Conservation (phyloP, 768 basidiomycete species). For the Phylloporus sp. region DNA sequence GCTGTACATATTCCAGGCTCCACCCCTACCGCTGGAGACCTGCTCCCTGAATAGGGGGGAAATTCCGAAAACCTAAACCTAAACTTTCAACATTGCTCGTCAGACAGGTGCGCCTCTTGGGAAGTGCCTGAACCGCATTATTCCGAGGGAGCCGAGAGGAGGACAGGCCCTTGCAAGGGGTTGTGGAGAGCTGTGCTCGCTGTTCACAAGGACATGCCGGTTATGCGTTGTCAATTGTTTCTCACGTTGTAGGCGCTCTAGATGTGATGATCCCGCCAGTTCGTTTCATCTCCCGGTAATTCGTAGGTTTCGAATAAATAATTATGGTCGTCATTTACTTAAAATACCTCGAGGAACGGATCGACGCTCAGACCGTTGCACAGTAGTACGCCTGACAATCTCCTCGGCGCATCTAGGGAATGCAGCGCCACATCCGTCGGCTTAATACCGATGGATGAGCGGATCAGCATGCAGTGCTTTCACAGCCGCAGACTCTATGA, state of each 20-base stretch:
- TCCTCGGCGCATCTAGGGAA: neutral
- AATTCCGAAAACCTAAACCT: neutral
- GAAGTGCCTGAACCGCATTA: neutral
- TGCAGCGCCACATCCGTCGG: neutral
- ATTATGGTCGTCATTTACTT: no score
- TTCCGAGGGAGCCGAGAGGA: neutral
- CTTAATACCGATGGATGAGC: neutral
- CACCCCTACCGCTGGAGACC: no score
- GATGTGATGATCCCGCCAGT: no score
- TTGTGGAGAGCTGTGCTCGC: neutral
- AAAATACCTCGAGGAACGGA: neutral
- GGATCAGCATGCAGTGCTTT: neutral
- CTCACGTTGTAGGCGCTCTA: no score
- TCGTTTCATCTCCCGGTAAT: no score
- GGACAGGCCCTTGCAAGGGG: no score
- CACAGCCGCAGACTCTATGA: neutral
- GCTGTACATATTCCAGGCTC: no score
- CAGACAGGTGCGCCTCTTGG: neutral
- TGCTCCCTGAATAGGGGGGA: no score
- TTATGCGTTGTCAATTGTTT: neutral
- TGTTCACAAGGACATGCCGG: neutral
- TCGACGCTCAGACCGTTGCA: neutral
- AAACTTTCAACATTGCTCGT: no score
- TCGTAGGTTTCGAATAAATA: no score
- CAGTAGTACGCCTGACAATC: neutral